Base-by-base conservation (phyloP, 441 rosid species). In the Iberis amara region DNA sequence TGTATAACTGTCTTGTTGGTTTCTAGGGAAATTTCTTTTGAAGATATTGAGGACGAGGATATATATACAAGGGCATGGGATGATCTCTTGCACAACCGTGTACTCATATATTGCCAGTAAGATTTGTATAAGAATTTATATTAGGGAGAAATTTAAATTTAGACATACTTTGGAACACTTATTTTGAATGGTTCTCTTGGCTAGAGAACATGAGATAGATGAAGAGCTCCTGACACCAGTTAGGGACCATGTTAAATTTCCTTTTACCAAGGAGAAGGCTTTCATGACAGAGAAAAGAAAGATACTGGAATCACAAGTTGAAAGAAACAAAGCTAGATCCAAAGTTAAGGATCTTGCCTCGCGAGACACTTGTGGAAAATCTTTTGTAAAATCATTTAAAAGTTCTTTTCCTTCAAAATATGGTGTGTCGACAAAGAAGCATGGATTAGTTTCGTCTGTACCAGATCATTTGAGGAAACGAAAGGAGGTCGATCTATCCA, bases 31-130 rank as follows among this genome's bases (percentile, higher is more conserved):
- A 75, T 83, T 58, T 59, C 68, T 37, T 79, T 77, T 66, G 74
- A 78, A 53, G 83, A 73, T 40, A 40, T 52, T 15, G 78, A 69
- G 6, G 68, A 74, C 10, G 88, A 78, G 43, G 83, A 51, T 51
- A 59, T 58, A 49, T 36, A 59, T 44, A 42, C 68, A 43, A 84
- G 97, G 71, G 99, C 92, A 33, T 92, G 99, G 99, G 85, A 78
- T 55, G 68, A 28, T 60, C 79, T 92, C 48, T 67, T 92, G 41
- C 80, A 72, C 23, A 77, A 83, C 62, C 94, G 92, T 31, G 59
- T 86, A 63, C 70, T 92, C 33, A 84, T 89, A 57, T 92, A 86
- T 73, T 92, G 99, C 79, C 72, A 74, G 99, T 92, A 68, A 80
- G 89, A 64, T 66, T 59, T 23, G 5, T 39, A 11, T 47, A 27